A percentile compares a stretch with the other conserved stretches of the same genome.
phyloP scores from a whole-genome alignment of 2,329 filamentous ascomycete genomes.

The Trichoderma gracile region DNA sequence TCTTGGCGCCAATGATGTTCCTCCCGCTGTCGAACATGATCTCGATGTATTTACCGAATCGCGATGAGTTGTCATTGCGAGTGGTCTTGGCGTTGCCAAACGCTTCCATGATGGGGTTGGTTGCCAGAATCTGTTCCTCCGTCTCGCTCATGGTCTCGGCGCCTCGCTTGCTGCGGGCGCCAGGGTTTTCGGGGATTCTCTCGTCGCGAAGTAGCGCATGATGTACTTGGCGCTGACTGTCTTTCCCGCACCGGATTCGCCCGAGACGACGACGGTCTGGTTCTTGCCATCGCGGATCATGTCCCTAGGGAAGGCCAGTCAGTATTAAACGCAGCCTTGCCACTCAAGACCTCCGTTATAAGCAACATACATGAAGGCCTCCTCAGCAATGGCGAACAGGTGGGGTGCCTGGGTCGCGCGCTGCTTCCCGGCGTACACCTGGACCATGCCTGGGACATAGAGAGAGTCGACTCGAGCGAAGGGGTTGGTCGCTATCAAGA shows the following conservation, averaged over 20 bases:
- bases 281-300: slow-evolving; percentile 96
- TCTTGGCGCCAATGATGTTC: slow-evolving; percentile 97
- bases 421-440: slow-evolving; percentile 97
- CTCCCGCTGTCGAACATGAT: slow-evolving; percentile 97
- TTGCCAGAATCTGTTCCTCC: slow-evolving; percentile 96
- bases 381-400: slow-evolving; percentile 97
- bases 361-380: slow-evolving; percentile 83
- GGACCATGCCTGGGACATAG: slow-evolving; percentile 99
- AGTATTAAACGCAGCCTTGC: slow-evolving; percentile 35
- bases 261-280: slow-evolving; percentile 98
- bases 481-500: slow-evolving; percentile 96
- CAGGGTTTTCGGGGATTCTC: slow-evolving; percentile 87
- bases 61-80: slow-evolving; percentile 96
- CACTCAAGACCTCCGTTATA: not conserved
- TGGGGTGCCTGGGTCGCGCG: slow-evolving; percentile 95
- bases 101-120: slow-evolving; percentile 99
- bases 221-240: slow-evolving; percentile 99
- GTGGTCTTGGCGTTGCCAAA: slow-evolving; percentile 99
- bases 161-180: slow-evolving; percentile 72
- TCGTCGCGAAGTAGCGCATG: slow-evolving; percentile 98
- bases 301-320: slow-evolving; percentile 61
- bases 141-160: slow-evolving; percentile 90
- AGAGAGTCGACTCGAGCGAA: slow-evolving; percentile 97
- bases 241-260: slow-evolving; percentile 97
- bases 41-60: slow-evolving; percentile 99